Base-by-base conservation (phyloP, 2,329 filamentous ascomycete species). In the Fusarium transvaalense region DNA sequence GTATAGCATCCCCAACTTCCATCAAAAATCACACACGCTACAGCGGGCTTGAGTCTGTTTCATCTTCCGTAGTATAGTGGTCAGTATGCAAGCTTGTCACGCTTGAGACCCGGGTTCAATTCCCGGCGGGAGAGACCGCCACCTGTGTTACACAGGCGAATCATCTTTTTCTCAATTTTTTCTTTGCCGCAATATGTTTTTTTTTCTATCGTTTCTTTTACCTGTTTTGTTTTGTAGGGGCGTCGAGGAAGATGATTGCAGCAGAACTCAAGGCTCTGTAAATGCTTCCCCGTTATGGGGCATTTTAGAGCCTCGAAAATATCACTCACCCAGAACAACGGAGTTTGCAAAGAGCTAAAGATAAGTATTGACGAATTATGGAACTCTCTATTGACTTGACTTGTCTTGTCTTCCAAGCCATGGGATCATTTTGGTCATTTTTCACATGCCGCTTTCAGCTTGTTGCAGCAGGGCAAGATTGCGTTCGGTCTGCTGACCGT, bases 71-170 rank as follows among this genome's bases (percentile, higher is more conserved):
- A 53, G 50, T 53, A 53, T 53, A 53, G 50, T 53, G 50, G 38
- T 53, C 38, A 53, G 38, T 45, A 53, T 53, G 50, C 38, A 53
- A 53, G 50, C 50, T 53, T 53, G 38, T 53, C 50, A 53, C 38
- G 50, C 38, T 53, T 53, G 50, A 53, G 50, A 53, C 50, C 50
- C 38, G 38, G 50, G 50, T 53, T 53, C 38, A 53, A 53, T 53
- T 53, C 50, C 50, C 50, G 50, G 50, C 38, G 38, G 50, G 50
- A 53, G 50, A 53, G 50, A 45, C 38, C 38, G 50, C 50, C 38
- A 53, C 38, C 38, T 53, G 50, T 53, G 38, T 19, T 19, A 53
- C 29, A 53, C 38, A 45, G 38, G 38, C 27, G 21, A 42, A 19
- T 53, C 13, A 13, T 34, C 31, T 53, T 38, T 52, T 38, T 8